These are phyloP conservation scores for Rhypophila decipiens DNA, from an alignment of 495 filamentous ascomycete genomes.

Conservation along the genomic window DNA sequence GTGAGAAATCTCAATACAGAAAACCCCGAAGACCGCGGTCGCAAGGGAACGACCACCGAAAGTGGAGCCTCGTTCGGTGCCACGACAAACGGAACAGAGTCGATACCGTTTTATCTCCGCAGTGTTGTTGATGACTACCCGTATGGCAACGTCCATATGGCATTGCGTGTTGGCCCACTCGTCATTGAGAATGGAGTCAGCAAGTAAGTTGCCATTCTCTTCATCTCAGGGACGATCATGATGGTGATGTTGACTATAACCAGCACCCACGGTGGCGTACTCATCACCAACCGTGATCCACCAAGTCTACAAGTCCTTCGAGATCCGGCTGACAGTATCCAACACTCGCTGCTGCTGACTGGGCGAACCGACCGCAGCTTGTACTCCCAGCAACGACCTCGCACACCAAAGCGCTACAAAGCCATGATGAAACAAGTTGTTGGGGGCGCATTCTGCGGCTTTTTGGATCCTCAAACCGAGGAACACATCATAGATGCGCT, in stretches of 20 bases:
- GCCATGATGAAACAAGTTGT: slow-evolving; percentile 38
- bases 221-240: too few species aligned
- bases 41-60: too few species aligned
- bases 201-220: too few species aligned
- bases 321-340: too few species aligned
- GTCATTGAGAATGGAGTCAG: slow-evolving; percentile 39
- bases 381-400: background rate
- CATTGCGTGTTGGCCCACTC: slow-evolving; percentile 33
- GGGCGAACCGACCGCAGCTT: too few species aligned
- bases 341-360: too few species aligned
- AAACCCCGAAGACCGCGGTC: too few species aligned
- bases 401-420: slow-evolving; percentile 29
- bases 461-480: slow-evolving; percentile 14
- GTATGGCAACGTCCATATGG: slow-evolving; percentile 36
- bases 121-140: slow-evolving; percentile 24
- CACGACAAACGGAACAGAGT: slow-evolving; percentile 15
- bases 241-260: too few species aligned
- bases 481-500: slow-evolving; percentile 26
- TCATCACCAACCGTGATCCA: slow-evolving; percentile 23
- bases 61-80: too few species aligned
- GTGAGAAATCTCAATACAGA: too few species aligned
- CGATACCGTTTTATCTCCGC: slow-evolving; percentile 29
- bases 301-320: slow-evolving; percentile 24
- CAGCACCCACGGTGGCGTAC: slow-evolving; percentile 24
- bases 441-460: slow-evolving; percentile 28